Percentiles rank a stretch among this genome's conserved stretches.
Conservation (phyloP, 1,284 basidiomycete species). For the Pyrrhoderma lamaoense region DNA sequence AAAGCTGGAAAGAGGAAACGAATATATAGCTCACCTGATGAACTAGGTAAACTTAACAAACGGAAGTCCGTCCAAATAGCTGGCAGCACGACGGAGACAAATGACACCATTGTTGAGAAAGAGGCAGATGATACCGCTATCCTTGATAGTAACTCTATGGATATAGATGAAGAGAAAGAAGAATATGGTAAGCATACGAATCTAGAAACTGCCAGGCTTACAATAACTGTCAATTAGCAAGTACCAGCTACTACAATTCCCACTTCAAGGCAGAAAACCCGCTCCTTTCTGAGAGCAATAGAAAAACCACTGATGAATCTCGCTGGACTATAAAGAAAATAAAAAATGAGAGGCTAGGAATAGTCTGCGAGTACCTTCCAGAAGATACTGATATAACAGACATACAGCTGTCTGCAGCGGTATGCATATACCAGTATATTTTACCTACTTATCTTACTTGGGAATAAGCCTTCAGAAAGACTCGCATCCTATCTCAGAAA, state of each 20-base stretch:
- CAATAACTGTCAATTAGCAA: constrained; percentile 20
- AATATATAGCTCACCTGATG: constrained; percentile 28
- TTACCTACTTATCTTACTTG: not conserved
- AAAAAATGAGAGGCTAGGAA: constrained; percentile 41
- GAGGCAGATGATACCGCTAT: constrained; percentile 2
- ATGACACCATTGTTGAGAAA: not conserved
- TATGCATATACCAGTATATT: constrained; percentile 12
- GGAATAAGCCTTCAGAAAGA: constrained; percentile 51
- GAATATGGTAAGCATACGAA: constrained; percentile 17
- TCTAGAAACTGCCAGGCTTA: constrained; percentile 26
- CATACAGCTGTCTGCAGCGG: constrained; percentile 26
- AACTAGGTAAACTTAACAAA: constrained; percentile 60
- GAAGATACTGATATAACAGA: constrained; percentile 31
- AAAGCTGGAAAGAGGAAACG: constrained; percentile 55
- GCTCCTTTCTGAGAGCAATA: constrained; percentile 40
- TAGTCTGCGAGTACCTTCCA: constrained; percentile 44
- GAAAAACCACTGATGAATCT: constrained; percentile 40
- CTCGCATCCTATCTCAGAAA: constrained; percentile 48
- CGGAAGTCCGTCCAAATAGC: constrained; percentile 36
- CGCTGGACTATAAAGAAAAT: constrained; percentile 44
- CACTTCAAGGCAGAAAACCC: constrained; percentile 57
- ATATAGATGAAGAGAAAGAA: constrained; percentile 20
- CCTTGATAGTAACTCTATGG: constrained; percentile 11
- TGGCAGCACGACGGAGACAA: constrained; percentile 19
- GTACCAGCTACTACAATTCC: constrained; percentile 44